These are phyloP conservation scores for Thyridium curvatum DNA, from an alignment of 2,329 filamentous ascomycete genomes.

Conservation along the genomic window DNA sequence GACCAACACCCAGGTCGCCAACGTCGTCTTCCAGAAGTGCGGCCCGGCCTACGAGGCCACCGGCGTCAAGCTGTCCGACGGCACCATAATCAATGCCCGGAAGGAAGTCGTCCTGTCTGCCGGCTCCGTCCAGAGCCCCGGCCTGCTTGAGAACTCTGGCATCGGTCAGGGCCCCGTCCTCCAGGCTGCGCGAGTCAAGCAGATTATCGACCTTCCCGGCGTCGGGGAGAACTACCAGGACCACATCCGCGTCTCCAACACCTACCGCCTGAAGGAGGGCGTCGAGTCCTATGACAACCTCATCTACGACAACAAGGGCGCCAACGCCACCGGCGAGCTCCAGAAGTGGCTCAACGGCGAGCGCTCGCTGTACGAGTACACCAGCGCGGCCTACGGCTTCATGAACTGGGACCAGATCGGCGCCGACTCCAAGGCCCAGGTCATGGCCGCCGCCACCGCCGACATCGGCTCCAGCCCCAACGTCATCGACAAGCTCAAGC, in stretches of 20 bases:
- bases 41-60: constrained; percentile 6
- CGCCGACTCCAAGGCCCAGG: constrained; percentile 32
- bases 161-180: constrained; percentile 45
- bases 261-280: constrained; percentile 18
- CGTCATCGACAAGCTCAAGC: too few relatives aligned
- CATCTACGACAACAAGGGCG: constrained; percentile 18
- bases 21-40: constrained; percentile 24
- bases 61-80: constrained; percentile 16
- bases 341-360: constrained; percentile 24
- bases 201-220: constrained; percentile 46
- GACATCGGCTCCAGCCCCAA: constrained; percentile 19
- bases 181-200: constrained; percentile 34
- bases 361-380: constrained; percentile 30
- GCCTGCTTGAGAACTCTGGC: constrained; percentile 28
- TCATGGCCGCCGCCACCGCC: constrained; percentile 38
- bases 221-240: constrained; percentile 47
- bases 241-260: constrained; percentile 12
- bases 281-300: constrained; percentile 21
- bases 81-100: constrained; percentile 15
- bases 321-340: constrained; percentile 29
- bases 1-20: constrained; percentile 26
- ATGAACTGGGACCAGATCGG: constrained; percentile 36
- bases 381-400: constrained; percentile 30
- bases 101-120: constrained; percentile 8
- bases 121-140: constrained; percentile 5